Evolutionary conservation across 176 grass and related monocot genomes (phyloP).

Genomic region (Lolium rigidum): DNA sequence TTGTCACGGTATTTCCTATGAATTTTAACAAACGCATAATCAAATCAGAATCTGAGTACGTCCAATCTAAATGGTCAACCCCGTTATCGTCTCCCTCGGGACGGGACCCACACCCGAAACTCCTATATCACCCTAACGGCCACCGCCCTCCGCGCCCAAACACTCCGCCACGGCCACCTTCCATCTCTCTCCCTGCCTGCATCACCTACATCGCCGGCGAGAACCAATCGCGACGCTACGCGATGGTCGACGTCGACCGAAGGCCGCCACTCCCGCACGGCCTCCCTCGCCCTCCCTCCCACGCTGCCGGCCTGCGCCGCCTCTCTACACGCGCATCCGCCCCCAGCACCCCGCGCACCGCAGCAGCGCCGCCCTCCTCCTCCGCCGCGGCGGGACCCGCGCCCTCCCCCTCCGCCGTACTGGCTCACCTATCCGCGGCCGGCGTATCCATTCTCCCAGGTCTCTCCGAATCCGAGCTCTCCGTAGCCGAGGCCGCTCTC

Average conservation of each 20-base stretch:
- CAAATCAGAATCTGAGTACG: not conserved
- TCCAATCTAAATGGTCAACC: not conserved
- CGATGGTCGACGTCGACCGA: conserved; percentile 66
- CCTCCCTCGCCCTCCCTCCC: conserved; percentile 50
- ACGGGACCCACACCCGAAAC: not conserved
- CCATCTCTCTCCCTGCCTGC: not conserved
- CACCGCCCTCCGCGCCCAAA: not conserved
- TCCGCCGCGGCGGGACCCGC: conserved; percentile 27
- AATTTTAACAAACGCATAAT: not conserved
- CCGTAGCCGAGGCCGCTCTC: conserved; percentile 62
- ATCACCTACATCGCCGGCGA: conserved; percentile 21
- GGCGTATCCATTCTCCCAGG: conserved; percentile 58
- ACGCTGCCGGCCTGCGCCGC: conserved; percentile 63
- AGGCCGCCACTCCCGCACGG: conserved; percentile 41
- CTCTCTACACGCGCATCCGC: conserved; percentile 73
- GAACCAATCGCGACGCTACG: not conserved
- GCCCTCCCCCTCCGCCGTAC: conserved; percentile 46
- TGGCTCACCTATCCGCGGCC: conserved; percentile 59
- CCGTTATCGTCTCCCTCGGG: not conserved
- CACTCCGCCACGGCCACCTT: too few relatives aligned
- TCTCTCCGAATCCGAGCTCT: conserved; percentile 60
- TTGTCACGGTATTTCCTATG: not conserved
- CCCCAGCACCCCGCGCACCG: conserved; percentile 36
- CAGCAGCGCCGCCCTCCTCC: conserved; percentile 16
- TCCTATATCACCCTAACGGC: conserved; percentile 5